These are phyloP conservation scores for Macrolepiota dolichaula DNA, from an alignment of 768 basidiomycete species.

Conservation along the genomic window DNA sequence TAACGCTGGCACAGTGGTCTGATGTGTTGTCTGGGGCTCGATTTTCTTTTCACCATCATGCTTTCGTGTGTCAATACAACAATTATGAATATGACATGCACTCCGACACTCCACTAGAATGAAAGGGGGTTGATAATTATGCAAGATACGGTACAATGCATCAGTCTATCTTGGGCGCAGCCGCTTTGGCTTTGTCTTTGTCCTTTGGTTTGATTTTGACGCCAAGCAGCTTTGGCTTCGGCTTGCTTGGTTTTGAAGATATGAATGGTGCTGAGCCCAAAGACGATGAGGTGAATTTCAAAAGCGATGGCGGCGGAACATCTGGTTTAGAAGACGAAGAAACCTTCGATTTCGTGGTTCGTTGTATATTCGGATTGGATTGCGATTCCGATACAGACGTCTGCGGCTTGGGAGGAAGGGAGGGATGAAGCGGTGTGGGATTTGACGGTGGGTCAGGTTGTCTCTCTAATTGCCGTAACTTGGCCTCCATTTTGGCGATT, in stretches of 20 bases:
- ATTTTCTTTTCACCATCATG: conserved; percentile 13
- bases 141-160: neutral
- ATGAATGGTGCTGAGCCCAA: neutral
- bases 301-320: neutral
- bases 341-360: neutral
- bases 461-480: conserved; percentile 75
- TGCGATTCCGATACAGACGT: neutral
- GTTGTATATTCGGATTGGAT: neutral
- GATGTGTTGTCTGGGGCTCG: conserved; percentile 26
- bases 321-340: neutral
- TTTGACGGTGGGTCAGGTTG: conserved; percentile 12
- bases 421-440: conserved; percentile 10
- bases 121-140: conserved; percentile 1
- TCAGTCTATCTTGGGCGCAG: conserved; percentile 1
- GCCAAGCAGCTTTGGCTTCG: conserved; percentile 30
- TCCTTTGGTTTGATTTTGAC: conserved; percentile 39
- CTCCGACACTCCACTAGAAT: neutral
- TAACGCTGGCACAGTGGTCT: conserved; percentile 98
- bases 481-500: conserved; percentile 96
- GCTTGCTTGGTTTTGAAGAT: conserved; percentile 4
- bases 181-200: conserved; percentile 21
- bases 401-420: conserved; percentile 12
- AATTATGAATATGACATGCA: conserved; percentile 15
- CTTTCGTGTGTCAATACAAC: conserved; percentile 16
- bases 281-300: neutral